Conservation (phyloP, 495 filamentous ascomycete species). For the Acidiella bohemica region DNA sequence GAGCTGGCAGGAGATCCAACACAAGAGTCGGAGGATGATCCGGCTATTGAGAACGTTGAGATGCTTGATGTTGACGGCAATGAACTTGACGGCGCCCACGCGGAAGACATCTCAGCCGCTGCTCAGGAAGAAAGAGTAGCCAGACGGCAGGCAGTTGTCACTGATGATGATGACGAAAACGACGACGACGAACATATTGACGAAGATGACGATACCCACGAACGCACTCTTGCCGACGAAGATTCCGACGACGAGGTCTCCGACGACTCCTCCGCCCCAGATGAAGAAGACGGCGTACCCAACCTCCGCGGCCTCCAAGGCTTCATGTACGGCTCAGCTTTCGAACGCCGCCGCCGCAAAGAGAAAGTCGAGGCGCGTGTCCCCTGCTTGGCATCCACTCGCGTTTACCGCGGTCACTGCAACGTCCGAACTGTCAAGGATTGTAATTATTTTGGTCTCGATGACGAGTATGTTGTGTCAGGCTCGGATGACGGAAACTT, state of each 20-base stretch:
- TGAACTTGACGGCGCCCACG: conserved; percentile 3
- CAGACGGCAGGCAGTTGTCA: not conserved
- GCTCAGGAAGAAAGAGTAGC: not conserved
- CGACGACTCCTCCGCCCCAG: conserved; percentile 26
- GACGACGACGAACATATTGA: conserved; percentile 3
- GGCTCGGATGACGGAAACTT: conserved; percentile 57
- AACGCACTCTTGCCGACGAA: conserved; percentile 26
- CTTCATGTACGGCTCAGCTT: conserved; percentile 29
- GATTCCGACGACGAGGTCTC: conserved; percentile 21
- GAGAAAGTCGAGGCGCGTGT: conserved; percentile 39
- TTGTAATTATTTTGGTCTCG: conserved; percentile 56
- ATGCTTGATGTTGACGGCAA: conserved; percentile 8
- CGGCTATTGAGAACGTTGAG: conserved; percentile 8
- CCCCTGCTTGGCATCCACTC: conserved; percentile 45
- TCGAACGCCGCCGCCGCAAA: conserved; percentile 29
- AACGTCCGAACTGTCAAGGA: conserved; percentile 67
- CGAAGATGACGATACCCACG: conserved; percentile 21
- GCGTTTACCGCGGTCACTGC: conserved; percentile 52
- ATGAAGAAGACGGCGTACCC: conserved; percentile 30
- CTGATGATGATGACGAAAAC: not conserved
- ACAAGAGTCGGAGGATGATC: conserved; percentile 15
- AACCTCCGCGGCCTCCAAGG: conserved; percentile 22
- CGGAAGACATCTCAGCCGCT: conserved; percentile 8
- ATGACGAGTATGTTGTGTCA: conserved; percentile 64
- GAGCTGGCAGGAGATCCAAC: conserved; percentile 12